Evolutionary conservation across 306 rosid species (phyloP).

Genomic region (Sicyos edulis): DNA sequence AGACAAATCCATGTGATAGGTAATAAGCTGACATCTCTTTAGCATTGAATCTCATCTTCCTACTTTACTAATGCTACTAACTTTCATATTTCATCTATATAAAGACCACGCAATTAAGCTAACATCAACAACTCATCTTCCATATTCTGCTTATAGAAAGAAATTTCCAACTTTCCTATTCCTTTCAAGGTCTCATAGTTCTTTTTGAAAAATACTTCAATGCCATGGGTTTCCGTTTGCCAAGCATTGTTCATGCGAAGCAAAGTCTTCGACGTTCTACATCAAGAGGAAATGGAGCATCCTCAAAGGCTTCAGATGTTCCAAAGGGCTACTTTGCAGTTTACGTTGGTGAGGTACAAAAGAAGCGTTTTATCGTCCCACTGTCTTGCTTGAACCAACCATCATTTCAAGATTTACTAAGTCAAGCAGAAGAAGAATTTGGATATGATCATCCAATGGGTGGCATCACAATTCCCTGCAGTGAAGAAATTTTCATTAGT

Average conservation of each 20-base stretch:
- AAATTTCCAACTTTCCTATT: not conserved
- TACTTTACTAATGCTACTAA: not conserved
- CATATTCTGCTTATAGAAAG: not conserved
- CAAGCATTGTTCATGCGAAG: constrained; percentile 14
- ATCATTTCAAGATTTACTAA: constrained; percentile 28
- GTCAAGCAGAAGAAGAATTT: constrained; percentile 37
- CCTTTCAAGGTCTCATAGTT: not conserved
- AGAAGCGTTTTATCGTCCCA: no score
- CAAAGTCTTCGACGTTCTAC: not conserved
- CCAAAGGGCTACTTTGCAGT: constrained; percentile 31
- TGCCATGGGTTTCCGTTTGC: constrained; percentile 26
- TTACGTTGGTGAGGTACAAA: constrained; percentile 28
- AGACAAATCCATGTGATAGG: constrained; percentile 34
- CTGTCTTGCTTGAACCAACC: constrained; percentile 30
- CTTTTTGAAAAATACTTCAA: not conserved
- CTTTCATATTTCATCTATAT: constrained; percentile 22
- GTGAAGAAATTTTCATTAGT: no score
- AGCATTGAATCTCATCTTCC: constrained; percentile 6
- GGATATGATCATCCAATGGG: constrained; percentile 37
- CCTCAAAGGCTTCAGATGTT: not conserved
- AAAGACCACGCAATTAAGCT: constrained; percentile 21
- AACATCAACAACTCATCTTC: constrained; percentile 12
- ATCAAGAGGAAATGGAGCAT: constrained; percentile 11
- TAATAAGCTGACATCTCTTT: not conserved
- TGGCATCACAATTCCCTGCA: constrained; percentile 35